Percentiles rank a stretch among this genome's conserved stretches.
phyloP scores from a whole-genome alignment of 2,329 filamentous ascomycete species.

The Didymella sp. region DNA sequence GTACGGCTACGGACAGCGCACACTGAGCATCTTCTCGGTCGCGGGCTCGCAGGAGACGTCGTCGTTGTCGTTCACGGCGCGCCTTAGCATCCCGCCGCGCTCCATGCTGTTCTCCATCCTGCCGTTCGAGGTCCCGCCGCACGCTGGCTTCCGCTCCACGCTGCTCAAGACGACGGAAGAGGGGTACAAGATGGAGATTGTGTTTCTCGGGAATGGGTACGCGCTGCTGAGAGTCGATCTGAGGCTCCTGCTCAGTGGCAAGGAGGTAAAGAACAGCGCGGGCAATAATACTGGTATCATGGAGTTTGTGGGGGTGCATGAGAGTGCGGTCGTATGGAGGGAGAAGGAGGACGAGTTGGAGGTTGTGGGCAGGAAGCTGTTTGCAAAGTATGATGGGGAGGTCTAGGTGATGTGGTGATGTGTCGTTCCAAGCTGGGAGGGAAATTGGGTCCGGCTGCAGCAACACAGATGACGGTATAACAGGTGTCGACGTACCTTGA shows the following conservation, averaged over 20 bases:
- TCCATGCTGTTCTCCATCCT: conserved; percentile 29
- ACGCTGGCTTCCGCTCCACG: conserved; percentile 37
- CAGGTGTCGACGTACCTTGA: no score
- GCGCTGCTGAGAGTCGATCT: conserved; percentile 37
- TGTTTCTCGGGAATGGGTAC: conserved; percentile 43
- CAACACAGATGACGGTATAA: no score
- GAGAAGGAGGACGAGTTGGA: conserved; percentile 27
- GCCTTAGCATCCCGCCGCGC: conserved; percentile 39
- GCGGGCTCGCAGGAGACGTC: conserved; percentile 20
- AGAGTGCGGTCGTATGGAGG: conserved; percentile 25
- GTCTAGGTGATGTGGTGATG: not conserved
- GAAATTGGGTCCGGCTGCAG: not conserved
- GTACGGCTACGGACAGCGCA: conserved; percentile 39
- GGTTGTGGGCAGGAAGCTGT: conserved; percentile 25
- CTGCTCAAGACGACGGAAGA: conserved; percentile 31
- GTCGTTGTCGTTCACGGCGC: conserved; percentile 34
- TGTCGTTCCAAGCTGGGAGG: not conserved
- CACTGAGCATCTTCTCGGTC: conserved; percentile 29
- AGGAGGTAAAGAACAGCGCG: conserved; percentile 16
- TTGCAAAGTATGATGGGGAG: conserved; percentile 28
- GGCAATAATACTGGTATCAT: conserved; percentile 25
- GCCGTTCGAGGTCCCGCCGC: conserved; percentile 33
- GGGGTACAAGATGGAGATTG: conserved; percentile 34
- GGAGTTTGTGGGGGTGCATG: conserved; percentile 36
- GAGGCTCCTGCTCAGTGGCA: conserved; percentile 37